These are phyloP conservation scores for Durio zibethinus DNA, from an alignment of 345 rosid genomes.

Conservation along the genomic window DNA sequence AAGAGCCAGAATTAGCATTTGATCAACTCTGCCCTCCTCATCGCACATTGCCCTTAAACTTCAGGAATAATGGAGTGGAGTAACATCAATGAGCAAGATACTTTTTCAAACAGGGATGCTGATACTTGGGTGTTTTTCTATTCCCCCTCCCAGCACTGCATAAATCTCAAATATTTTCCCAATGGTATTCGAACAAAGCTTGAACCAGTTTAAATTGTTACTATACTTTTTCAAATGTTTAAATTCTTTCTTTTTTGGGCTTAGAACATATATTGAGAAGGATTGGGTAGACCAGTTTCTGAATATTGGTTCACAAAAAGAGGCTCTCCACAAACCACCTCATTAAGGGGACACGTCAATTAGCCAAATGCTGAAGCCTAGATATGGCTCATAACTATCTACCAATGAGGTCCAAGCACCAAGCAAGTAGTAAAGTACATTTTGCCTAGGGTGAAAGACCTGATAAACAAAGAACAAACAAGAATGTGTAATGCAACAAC, in stretches of 20 bases:
- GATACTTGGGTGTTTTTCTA: not conserved
- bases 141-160: constrained; percentile 1
- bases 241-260: not conserved
- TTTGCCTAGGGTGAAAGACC: not conserved
- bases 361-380: not conserved
- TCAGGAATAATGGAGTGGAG: not conserved
- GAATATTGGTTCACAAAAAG: not conserved
- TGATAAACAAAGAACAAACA: not conserved
- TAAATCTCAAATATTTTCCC: not conserved
- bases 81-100: not conserved
- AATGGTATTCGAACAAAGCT: not conserved
- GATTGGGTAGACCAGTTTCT: not conserved
- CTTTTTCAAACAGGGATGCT: not conserved
- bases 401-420: constrained; percentile 7
- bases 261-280: not conserved
- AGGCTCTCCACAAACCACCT: not conserved
- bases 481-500: not conserved
- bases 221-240: no score
- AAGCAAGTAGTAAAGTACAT: not conserved
- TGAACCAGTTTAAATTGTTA: not conserved
- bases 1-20: not conserved
- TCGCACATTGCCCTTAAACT: not conserved
- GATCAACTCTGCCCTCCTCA: not conserved
- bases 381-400: not conserved
- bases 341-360: not conserved